Evolutionary conservation across 345 rosid species (phyloP).

Genomic region (Cardamine occulta): DNA sequence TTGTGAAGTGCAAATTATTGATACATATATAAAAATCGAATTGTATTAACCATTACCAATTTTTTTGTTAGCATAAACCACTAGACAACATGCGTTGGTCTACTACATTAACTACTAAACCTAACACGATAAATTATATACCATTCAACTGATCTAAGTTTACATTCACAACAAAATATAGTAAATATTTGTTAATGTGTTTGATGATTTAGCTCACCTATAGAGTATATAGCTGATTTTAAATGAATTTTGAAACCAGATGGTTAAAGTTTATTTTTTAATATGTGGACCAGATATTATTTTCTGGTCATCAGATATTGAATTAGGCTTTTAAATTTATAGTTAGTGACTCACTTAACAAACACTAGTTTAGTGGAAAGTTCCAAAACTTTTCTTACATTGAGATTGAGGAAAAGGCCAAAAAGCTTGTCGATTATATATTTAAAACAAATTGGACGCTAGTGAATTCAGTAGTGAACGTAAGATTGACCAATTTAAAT

Average conservation of each 20-base stretch:
- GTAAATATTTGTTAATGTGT: background rate
- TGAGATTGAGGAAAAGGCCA: constrained; percentile 46
- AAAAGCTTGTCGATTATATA: constrained; percentile 38
- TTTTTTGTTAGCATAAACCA: too few relatives aligned
- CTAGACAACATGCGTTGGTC: background rate
- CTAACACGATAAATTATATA: background rate
- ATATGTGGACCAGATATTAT: background rate
- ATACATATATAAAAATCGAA: background rate
- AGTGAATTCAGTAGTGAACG: constrained; percentile 30
- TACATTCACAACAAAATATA: background rate
- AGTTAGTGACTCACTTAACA: constrained; percentile 15
- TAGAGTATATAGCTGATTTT: background rate
- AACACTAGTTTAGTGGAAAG: constrained; percentile 36
- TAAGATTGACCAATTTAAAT: constrained; percentile 42
- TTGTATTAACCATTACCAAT: background rate
- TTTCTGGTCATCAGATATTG: background rate
- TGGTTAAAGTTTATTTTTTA: background rate
- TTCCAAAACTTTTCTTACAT: constrained; percentile 43
- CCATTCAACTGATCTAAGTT: background rate
- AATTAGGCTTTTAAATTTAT: background rate
- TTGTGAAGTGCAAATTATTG: background rate
- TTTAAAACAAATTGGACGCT: constrained; percentile 42
- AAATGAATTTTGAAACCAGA: background rate
- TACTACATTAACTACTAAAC: background rate
- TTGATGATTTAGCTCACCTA: background rate